A percentile compares a stretch with the other conserved stretches of the same genome.
Conservation (phyloP, 176 grass and related monocot species). For the Avena eriantha region DNA sequence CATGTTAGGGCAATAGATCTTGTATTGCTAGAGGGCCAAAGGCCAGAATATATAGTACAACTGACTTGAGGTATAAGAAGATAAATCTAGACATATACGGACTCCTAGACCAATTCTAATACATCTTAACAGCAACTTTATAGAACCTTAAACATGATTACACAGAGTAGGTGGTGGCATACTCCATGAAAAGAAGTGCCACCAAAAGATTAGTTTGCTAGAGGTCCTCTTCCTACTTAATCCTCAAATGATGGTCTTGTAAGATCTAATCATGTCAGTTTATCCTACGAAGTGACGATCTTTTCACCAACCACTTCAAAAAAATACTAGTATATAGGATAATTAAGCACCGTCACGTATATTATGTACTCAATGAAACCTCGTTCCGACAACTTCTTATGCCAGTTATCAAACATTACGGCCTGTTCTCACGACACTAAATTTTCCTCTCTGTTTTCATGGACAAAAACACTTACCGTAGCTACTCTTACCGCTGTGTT, state of each 20-base stretch:
- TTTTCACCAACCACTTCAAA: constrained; percentile 3
- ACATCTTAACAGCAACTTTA: too few relatives aligned
- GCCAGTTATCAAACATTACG: neutral
- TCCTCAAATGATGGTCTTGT: constrained; percentile 36
- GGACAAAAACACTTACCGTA: neutral
- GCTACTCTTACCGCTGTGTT: too few relatives aligned
- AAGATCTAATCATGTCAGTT: constrained; percentile 25
- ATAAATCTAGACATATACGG: too few relatives aligned
- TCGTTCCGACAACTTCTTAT: neutral
- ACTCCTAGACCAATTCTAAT: too few relatives aligned
- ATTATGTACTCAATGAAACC: neutral
- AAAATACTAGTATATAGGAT: neutral
- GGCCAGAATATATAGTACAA: too few relatives aligned
- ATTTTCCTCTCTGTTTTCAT: too few relatives aligned
- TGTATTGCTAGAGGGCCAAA: too few relatives aligned
- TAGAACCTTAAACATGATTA: constrained; percentile 37
- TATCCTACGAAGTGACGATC: neutral
- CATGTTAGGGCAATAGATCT: too few relatives aligned
- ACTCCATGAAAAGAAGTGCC: constrained; percentile 40
- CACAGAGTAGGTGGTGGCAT: neutral
- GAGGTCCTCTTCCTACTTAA: constrained; percentile 27
- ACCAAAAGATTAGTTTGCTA: neutral
- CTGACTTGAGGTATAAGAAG: too few relatives aligned
- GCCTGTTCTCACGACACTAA: too few relatives aligned
- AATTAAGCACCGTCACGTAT: neutral